Evolutionary conservation across 2,329 filamentous ascomycete species (phyloP).

Genomic region (Aureobasidium sp.): DNA sequence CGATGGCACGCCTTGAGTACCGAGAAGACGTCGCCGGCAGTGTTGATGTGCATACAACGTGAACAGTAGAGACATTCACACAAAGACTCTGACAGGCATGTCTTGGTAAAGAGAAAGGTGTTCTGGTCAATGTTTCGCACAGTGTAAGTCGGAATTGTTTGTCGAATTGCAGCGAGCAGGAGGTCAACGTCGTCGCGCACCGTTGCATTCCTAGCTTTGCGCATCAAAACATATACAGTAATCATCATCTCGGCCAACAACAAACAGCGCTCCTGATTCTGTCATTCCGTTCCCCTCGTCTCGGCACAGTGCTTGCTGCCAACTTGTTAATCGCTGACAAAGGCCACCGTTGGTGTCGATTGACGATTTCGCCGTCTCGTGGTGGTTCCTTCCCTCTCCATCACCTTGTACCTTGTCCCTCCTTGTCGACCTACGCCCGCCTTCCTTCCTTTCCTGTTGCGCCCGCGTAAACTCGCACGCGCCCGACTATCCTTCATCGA

Average conservation of each 20-base stretch:
- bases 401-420: constrained; percentile 12
- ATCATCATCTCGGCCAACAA: constrained; percentile 14
- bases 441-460: constrained; percentile 1
- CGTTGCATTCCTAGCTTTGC: constrained; percentile 17
- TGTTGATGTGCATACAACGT: background rate
- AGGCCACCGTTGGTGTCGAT: constrained; percentile 15
- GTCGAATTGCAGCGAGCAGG: constrained; percentile 13
- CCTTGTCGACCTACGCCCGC: constrained; percentile 1
- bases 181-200: constrained; percentile 13
- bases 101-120: background rate
- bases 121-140: background rate
- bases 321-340: constrained; percentile 11
- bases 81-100: background rate
- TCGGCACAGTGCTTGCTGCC: constrained; percentile 9
- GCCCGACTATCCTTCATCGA: constrained; percentile 12
- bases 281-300: constrained; percentile 6
- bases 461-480: background rate
- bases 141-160: background rate
- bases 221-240: constrained; percentile 13
- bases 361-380: constrained; percentile 13
- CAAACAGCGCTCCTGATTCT: constrained; percentile 15
- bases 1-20: constrained; percentile 4
- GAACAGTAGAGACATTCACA: background rate
- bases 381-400: constrained; percentile 14
- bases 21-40: background rate